phyloP scores from a whole-genome alignment of 2,329 filamentous ascomycete genomes.

The Cladophialophora exuberans region DNA sequence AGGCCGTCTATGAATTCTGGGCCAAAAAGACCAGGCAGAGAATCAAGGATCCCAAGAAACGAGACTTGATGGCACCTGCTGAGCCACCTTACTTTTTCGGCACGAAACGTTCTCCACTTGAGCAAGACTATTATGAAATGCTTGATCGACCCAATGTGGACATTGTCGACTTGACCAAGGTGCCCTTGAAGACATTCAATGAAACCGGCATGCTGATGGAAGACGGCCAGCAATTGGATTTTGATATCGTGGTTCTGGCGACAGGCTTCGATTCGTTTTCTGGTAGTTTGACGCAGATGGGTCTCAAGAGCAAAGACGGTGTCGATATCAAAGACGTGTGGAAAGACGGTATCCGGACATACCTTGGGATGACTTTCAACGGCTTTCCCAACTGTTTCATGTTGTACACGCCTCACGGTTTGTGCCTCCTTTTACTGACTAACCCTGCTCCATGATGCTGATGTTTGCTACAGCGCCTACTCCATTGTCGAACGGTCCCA shows the following conservation, averaged over 20 bases:
- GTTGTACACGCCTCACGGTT: conserved; percentile 57
- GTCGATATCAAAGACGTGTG: conserved; percentile 42
- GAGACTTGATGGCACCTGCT: conserved; percentile 58
- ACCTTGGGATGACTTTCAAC: conserved; percentile 47
- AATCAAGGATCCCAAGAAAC: conserved; percentile 54
- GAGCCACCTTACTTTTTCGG: conserved; percentile 60
- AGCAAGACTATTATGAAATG: conserved; percentile 56
- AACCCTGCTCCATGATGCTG: neutral
- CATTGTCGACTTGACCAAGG: conserved; percentile 49
- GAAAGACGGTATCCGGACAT: conserved; percentile 42
- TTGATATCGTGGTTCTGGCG: conserved; percentile 48
- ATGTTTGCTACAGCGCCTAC: conserved; percentile 31
- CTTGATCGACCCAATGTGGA: conserved; percentile 52
- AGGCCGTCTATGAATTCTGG: conserved; percentile 61
- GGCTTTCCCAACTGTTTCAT: conserved; percentile 55
- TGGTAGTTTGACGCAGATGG: conserved; percentile 45
- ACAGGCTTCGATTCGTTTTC: conserved; percentile 51
- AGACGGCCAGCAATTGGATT: conserved; percentile 33
- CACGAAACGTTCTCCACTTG: conserved; percentile 54
- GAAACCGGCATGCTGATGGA: conserved; percentile 23
- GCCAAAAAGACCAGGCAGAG: conserved; percentile 54
- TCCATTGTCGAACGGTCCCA: conserved; percentile 40
- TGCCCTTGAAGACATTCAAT: conserved; percentile 34
- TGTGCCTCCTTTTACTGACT: neutral
- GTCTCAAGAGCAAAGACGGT: conserved; percentile 41